Evolutionary conservation across 805 yeast genomes (phyloP), one percentile per base, ranked within the genome.

Genomic region (Teunomyces tritomae): DNA sequence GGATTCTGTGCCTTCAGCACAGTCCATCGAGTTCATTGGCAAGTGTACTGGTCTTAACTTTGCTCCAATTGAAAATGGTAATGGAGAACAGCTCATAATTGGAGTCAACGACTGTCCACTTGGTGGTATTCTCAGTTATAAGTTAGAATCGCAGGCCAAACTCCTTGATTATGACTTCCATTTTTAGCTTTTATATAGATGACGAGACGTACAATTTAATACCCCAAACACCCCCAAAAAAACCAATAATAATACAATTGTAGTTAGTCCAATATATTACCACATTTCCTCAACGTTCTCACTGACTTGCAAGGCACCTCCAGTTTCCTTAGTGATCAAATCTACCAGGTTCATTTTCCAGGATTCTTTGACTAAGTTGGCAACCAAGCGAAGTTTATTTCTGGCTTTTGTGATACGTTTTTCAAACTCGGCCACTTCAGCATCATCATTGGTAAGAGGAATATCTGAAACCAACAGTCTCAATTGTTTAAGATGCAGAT

Each of bases 351-450:
- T 56, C 5, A 70, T 52, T 44, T 67, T 70, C 54, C 61, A 58
- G 17, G 54, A 52, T 43, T 68, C 72, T 52, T 65, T 65, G 14
- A 54, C 45, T n/a, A 67, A 24, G 24, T 58, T 57, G 20, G 79
- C 68, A 8, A 85, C 58, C 2, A 81, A 72, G 48, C 88, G 69
- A 28, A 83, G 70, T 61, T 85, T 84, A 55, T 85, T 85, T 51
- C 84, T 72, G 1, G 86, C 79, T 58, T 79, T 78, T 16, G 69
- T 65, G 3, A 83, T 44, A n/a, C 68, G 55, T 48, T 70, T 75
- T 46, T 84, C 90, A 48, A 76, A 77, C 13, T 65, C 69, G 3
- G 76, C 79, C 3, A 85, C 91, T 20, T 76, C 80, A 0, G 64
- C 70, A 42, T 80, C 84, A 7, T 77, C 77, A 56, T 85, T 84